Conservation (phyloP, 768 basidiomycete genomes). For the Omphalotus guepiniiformis region DNA sequence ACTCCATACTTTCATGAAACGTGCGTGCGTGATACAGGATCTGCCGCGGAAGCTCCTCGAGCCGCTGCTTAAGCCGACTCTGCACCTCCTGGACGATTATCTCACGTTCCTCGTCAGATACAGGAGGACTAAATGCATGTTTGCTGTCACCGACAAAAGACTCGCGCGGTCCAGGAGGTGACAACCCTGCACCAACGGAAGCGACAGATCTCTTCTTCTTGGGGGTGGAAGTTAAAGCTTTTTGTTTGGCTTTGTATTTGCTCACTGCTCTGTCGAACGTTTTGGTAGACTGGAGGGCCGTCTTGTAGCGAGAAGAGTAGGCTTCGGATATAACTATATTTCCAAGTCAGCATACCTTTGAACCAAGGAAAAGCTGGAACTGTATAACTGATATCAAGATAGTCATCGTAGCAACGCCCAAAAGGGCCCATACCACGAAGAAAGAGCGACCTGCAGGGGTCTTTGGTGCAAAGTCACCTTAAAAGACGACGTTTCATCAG, state of each 20-base stretch:
- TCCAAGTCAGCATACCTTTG: not conserved
- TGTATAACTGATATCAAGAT: slow-evolving; percentile 67
- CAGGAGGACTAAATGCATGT: no score
- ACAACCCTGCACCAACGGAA: not conserved
- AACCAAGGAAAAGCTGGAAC: slow-evolving; percentile 14
- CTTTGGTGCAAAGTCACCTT: slow-evolving; percentile 57
- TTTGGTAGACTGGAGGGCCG: slow-evolving; percentile 38
- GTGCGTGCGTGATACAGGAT: slow-evolving; percentile 26
- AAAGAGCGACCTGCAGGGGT: slow-evolving; percentile 70
- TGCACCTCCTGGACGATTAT: no score
- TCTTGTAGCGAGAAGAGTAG: slow-evolving; percentile 62
- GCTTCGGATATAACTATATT: slow-evolving; percentile 58
- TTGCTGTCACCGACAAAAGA: no score
- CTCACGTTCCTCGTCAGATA: no score
- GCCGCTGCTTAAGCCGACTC: no score
- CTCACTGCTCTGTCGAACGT: slow-evolving; percentile 43
- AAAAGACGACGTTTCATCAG: not conserved
- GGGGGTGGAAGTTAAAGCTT: slow-evolving; percentile 4
- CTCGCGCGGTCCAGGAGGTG: not conserved
- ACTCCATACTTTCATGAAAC: slow-evolving; percentile 30
- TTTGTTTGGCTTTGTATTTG: slow-evolving; percentile 29
- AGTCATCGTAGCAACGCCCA: slow-evolving; percentile 75
- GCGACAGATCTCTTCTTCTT: not conserved
- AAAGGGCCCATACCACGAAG: slow-evolving; percentile 74
- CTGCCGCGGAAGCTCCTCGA: slow-evolving; percentile 29